Conservation (phyloP, 2,329 filamentous ascomycete genomes). For the Aureobasidium sp. region DNA sequence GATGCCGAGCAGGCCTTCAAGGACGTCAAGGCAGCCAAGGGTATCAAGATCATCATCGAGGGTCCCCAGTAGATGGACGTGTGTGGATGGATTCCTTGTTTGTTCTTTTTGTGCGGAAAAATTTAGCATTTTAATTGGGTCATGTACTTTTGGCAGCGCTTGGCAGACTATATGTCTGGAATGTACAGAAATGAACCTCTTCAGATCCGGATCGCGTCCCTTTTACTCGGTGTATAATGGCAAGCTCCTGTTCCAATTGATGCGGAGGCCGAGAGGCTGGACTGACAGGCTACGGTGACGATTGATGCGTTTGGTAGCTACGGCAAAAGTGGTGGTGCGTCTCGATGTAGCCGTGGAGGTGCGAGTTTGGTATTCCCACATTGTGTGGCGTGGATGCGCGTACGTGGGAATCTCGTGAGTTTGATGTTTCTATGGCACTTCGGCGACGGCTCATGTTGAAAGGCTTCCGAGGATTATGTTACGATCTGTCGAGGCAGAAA, state of each 20-base stretch:
- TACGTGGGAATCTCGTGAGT: background rate
- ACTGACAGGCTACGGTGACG: no score
- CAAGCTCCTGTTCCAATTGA: no score
- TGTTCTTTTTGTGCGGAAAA: no score
- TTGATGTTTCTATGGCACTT: background rate
- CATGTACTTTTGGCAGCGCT: constrained; percentile 15
- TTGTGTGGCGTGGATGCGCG: background rate
- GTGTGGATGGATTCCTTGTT: no score
- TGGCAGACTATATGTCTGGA: background rate
- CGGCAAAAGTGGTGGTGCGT: background rate
- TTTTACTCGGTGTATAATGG: no score
- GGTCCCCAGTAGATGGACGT: constrained; percentile 23
- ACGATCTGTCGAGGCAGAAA: constrained; percentile 31
- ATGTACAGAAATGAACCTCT: background rate
- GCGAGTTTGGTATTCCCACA: background rate
- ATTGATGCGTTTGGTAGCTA: no score
- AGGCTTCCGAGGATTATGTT: constrained; percentile 28
- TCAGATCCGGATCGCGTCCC: no score
- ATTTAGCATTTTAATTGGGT: constrained; percentile 2
- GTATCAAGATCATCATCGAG: constrained; percentile 55
- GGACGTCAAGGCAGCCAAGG: constrained; percentile 74
- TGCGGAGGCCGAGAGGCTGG: no score
- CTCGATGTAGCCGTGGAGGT: background rate
- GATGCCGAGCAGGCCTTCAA: constrained; percentile 79
- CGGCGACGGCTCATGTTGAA: background rate